phyloP scores from a whole-genome alignment of 1,284 basidiomycete species.

The Austropuccinia psidii region DNA sequence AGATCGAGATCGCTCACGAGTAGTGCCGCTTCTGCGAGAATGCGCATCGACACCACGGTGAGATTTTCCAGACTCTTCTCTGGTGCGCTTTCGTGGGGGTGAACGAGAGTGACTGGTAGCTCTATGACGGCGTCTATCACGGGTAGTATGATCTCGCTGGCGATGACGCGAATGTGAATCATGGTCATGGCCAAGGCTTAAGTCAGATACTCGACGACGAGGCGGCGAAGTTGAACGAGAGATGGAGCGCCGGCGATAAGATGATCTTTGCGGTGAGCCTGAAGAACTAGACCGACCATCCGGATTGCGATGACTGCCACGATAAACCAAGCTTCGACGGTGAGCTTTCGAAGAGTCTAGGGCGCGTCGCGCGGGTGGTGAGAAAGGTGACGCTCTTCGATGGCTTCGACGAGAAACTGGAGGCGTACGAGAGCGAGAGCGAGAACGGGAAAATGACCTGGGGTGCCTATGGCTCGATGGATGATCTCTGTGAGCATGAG shows the following conservation, averaged over 20 bases:
- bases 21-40: not conserved
- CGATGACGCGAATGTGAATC: not conserved
- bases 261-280: not conserved
- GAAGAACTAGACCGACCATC: constrained; percentile 1
- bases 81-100: not conserved
- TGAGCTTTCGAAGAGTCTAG: not conserved
- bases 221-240: not conserved
- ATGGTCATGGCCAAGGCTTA: not conserved
- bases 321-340: not conserved
- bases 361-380: not conserved
- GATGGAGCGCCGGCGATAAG: not conserved
- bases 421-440: not conserved
- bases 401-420: not conserved
- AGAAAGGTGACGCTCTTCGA: not conserved
- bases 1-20: not conserved
- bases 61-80: not conserved
- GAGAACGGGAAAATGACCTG: constrained; percentile 1
- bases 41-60: not conserved
- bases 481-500: not conserved
- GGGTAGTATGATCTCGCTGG: not conserved
- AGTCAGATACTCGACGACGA: not conserved
- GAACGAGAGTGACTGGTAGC: not conserved
- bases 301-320: no score
- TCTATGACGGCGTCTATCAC: not conserved
- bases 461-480: not conserved